Evolutionary conservation across 164 flowering plant genomes (phyloP).

Genomic region (Magnolia kwangsiensis): DNA sequence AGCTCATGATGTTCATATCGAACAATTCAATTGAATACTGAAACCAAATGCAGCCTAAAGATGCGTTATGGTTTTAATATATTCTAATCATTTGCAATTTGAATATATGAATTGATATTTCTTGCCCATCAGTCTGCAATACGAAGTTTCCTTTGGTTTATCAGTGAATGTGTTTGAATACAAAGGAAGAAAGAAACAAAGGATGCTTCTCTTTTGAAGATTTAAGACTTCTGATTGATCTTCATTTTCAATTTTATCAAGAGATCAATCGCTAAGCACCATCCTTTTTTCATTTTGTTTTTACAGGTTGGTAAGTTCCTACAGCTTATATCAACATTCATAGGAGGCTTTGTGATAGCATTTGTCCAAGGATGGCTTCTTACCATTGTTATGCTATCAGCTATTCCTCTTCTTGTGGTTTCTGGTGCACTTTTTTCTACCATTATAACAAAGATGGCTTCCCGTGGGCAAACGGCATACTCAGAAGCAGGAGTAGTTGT

Average conservation of each 20-base stretch:
- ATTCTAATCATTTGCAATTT: too few species aligned
- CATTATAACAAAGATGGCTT: conserved; percentile 36
- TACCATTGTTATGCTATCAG: conserved; percentile 35
- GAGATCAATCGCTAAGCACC: neutral
- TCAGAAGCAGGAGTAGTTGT: conserved; percentile 36
- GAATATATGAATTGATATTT: too few species aligned
- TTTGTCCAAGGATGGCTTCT: conserved; percentile 51
- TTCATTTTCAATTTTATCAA: neutral
- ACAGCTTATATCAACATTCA: conserved; percentile 39
- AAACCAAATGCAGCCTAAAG: too few species aligned
- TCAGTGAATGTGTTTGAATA: neutral
- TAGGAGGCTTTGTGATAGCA: conserved; percentile 44
- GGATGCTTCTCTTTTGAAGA: neutral
- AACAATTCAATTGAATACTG: too few species aligned
- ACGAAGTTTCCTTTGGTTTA: neutral
- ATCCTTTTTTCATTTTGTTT: neutral
- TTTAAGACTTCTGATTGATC: neutral
- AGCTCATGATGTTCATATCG: too few species aligned
- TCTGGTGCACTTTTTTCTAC: conserved; percentile 33
- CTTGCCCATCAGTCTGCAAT: neutral
- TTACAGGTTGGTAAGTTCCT: conserved; percentile 47
- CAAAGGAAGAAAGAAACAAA: neutral
- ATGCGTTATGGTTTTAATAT: too few species aligned
- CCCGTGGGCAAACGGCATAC: conserved; percentile 41
- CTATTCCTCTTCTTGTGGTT: conserved; percentile 35